These are phyloP conservation scores for Asterionellopsis glacialis DNA, from an alignment of 108 stramenopile genomes.

Conservation along the genomic window DNA sequence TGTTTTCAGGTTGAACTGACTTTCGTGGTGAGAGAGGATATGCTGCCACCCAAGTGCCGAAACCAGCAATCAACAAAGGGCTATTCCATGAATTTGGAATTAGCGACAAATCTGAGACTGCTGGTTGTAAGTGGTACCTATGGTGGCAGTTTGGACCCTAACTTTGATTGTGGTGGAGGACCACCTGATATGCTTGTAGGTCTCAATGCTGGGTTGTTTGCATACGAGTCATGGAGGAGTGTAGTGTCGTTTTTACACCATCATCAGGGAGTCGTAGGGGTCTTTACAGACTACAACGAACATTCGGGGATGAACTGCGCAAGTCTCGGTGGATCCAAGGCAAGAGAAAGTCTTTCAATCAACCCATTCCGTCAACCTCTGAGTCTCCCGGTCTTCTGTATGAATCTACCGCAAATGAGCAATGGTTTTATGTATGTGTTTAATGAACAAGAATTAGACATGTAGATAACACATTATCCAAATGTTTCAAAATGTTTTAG, in stretches of 20 bases:
- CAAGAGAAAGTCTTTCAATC: conserved; percentile 48
- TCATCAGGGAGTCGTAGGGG: conserved; percentile 53
- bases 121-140: conserved; percentile 69
- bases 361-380: conserved; percentile 88
- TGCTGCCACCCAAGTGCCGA: conserved; percentile 48
- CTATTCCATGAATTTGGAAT: conserved; percentile 30
- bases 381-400: conserved; percentile 84
- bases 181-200: conserved; percentile 82
- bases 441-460: conserved; percentile 68
- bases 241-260: conserved; percentile 62
- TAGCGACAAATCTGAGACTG: conserved; percentile 41
- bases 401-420: conserved; percentile 88
- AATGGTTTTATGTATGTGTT: conserved; percentile 86
- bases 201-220: conserved; percentile 83
- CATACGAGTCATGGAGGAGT: conserved; percentile 80
- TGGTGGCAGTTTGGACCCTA: conserved; percentile 66
- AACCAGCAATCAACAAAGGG: conserved; percentile 6
- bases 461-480: no score
- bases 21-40: conserved; percentile 76
- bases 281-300: conserved; percentile 90
- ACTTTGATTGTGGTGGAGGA: conserved; percentile 80
- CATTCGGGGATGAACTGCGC: conserved; percentile 83
- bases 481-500: no score
- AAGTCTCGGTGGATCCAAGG: conserved; percentile 56
- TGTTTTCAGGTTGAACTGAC: conserved; percentile 50